Conservation (phyloP, 768 basidiomycete species). For the Thelephora aurantiotincta region DNA sequence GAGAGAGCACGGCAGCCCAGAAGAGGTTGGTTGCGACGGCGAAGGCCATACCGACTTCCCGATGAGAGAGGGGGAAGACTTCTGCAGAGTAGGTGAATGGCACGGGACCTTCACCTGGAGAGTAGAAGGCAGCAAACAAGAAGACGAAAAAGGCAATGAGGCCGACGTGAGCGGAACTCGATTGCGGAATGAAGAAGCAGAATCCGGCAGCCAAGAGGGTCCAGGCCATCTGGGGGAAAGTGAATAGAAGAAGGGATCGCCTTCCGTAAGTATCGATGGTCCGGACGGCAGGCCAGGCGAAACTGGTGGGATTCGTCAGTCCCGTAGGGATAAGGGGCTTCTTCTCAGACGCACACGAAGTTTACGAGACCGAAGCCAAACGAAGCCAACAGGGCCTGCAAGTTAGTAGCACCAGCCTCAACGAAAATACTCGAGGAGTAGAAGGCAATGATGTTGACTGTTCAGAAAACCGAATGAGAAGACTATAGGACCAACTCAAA, state of each 20-base stretch:
- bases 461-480: too few species aligned
- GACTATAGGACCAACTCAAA: too few species aligned
- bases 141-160: slow-evolving; percentile 29
- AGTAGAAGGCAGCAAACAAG: slow-evolving; percentile 54
- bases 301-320: slow-evolving; percentile 2
- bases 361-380: slow-evolving; percentile 42
- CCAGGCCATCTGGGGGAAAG: slow-evolving; percentile 40
- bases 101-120: slow-evolving; percentile 80
- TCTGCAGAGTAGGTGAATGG: slow-evolving; percentile 89
- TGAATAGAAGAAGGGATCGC: slow-evolving; percentile 35
- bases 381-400: slow-evolving; percentile 43
- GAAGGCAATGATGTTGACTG: slow-evolving; percentile 65
- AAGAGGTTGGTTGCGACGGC: slow-evolving; percentile 16
- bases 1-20: slow-evolving; percentile 41
- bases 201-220: slow-evolving; percentile 37
- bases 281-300: slow-evolving; percentile 31
- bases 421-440: slow-evolving; percentile 70
- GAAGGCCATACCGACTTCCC: slow-evolving; percentile 69
- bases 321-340: too few species aligned
- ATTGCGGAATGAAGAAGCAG: slow-evolving; percentile 33
- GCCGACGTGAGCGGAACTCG: slow-evolving; percentile 34
- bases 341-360: slow-evolving; percentile 10
- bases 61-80: slow-evolving; percentile 72
- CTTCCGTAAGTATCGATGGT: slow-evolving; percentile 56
- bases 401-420: slow-evolving; percentile 37